Base-by-base conservation (phyloP, 2,329 filamentous ascomycete genomes). In the Nemania sp. region DNA sequence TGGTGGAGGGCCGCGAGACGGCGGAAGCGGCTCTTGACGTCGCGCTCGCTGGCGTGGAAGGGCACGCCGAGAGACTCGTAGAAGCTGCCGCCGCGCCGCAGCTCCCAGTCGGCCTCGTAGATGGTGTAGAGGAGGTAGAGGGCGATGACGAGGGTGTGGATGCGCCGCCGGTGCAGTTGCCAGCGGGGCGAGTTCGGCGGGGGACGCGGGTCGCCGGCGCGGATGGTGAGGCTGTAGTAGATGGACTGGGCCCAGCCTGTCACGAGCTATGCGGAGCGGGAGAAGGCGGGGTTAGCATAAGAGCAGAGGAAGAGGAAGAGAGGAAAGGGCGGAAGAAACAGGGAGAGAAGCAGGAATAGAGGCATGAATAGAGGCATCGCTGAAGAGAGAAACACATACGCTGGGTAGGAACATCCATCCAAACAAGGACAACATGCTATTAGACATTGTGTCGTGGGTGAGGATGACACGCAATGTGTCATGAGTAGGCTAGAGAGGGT, bases 41-140 rank as follows among this genome's bases (percentile, higher is more conserved):
- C 87, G 68, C 85, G 85, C 54, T 96, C 92, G 54, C 85, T 83
- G 11, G 90, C 89, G 58, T 83, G 75, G 39, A 88, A 81, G 12
- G 88, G 80, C 0, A 97, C 84, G 37, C 87, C 87, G 0, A 99
- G 84, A 65, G 89, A 84, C 48, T 85, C 80, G 78, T 97, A 98
- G 79, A 90, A 97, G 75, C 91, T 88, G 17, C 89, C 87, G 1
- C 82, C 79, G 46, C 83, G 79, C 64, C 86, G 89, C 29, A 97
- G 82, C 65, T 91, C 87, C 79, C 90, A 87, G 81, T 96, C 91
- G 70, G 92, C 90, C 78, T 98, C 94, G 79, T 93, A 95, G 70
- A 98, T 87, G 48, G 92, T 97, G 81, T 97, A 97, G 66, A 89
- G 78, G 39, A 98, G 90, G 78, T 98, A 99, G 62, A 85, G 78